Evolutionary conservation across 192 early-diverging fungal genomes (phyloP).

Genomic region (Haplosporangium gracile): DNA sequence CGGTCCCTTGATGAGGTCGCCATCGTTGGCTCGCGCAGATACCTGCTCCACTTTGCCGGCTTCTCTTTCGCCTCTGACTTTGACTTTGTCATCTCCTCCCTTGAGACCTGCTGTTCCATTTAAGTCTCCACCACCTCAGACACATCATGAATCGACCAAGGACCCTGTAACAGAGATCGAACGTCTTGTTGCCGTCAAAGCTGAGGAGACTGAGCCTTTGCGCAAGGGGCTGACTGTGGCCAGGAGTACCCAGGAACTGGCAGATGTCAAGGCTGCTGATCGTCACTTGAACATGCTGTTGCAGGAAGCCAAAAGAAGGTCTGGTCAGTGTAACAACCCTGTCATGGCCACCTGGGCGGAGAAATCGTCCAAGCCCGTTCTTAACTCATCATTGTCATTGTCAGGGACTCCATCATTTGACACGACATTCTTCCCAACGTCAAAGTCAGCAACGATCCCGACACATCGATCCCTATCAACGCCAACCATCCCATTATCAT

Average conservation of each 20-base stretch:
- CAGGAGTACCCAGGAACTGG: background rate
- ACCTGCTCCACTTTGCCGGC: constrained; percentile 28
- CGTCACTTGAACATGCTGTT: constrained; percentile 39
- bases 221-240: background rate
- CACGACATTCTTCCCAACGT: constrained; percentile 24
- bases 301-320: constrained; percentile 39
- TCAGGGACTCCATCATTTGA: constrained; percentile 14
- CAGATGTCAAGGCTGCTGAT: constrained; percentile 29
- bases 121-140: background rate
- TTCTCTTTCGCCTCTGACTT: background rate
- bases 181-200: constrained; percentile 5
- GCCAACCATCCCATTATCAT: constrained; percentile 9
- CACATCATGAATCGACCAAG: background rate
- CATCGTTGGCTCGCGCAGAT: constrained; percentile 17
- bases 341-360: constrained; percentile 41
- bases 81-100: background rate
- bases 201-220: constrained; percentile 7
- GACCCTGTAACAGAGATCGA: background rate
- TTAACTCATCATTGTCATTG: constrained; percentile 25
- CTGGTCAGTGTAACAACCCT: constrained; percentile 24
- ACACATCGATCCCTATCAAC: constrained; percentile 18
- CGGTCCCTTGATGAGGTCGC: background rate
- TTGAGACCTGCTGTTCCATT: background rate
- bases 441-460: background rate
- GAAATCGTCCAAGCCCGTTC: constrained; percentile 18